phyloP scores from a whole-genome alignment of 1,284 basidiomycete species.

The Marasmius fiardii region DNA sequence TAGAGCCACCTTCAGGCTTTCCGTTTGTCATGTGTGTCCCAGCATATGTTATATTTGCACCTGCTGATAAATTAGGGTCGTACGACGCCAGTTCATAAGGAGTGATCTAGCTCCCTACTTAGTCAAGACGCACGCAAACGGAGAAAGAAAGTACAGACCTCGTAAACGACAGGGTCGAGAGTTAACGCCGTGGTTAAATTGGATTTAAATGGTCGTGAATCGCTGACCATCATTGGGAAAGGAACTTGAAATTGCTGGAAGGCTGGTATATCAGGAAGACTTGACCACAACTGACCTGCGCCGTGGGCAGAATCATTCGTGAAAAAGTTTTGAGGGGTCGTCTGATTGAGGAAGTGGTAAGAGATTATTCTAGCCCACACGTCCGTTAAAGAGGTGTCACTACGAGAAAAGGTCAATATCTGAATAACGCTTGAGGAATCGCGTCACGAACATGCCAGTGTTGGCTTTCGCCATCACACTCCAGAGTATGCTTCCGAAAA shows the following conservation, averaged over 20 bases:
- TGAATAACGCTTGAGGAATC: slow-evolving; percentile 1
- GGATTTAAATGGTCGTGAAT: slow-evolving; percentile 48
- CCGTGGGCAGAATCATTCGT: slow-evolving; percentile 57
- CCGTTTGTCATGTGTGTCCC: slow-evolving; percentile 59
- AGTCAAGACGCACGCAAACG: not conserved
- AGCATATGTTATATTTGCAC: slow-evolving; percentile 53
- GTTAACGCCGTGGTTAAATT: slow-evolving; percentile 38
- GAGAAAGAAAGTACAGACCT: slow-evolving; percentile 32
- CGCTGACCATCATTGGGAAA: slow-evolving; percentile 55
- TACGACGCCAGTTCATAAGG: slow-evolving; percentile 67
- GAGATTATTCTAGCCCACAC: slow-evolving; percentile 61
- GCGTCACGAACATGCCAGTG: slow-evolving; percentile 43
- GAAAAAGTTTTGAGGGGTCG: slow-evolving; percentile 54
- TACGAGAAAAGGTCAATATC: slow-evolving; percentile 21
- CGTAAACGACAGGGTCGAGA: slow-evolving; percentile 54
- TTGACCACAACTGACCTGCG: slow-evolving; percentile 64
- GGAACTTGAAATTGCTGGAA: slow-evolving; percentile 45
- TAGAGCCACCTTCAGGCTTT: slow-evolving; percentile 41
- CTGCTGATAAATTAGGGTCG: slow-evolving; percentile 61
- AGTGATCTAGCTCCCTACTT: slow-evolving; percentile 40
- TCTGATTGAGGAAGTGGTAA: slow-evolving; percentile 67
- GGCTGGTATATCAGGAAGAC: slow-evolving; percentile 43
- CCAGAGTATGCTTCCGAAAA: slow-evolving; percentile 56
- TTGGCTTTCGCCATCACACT: slow-evolving; percentile 56
- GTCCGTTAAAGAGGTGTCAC: slow-evolving; percentile 61